Evolutionary conservation across 345 rosid species (phyloP), one percentile per base, ranked within the genome.

Genomic region (Eucalyptus camaldulensis): DNA sequence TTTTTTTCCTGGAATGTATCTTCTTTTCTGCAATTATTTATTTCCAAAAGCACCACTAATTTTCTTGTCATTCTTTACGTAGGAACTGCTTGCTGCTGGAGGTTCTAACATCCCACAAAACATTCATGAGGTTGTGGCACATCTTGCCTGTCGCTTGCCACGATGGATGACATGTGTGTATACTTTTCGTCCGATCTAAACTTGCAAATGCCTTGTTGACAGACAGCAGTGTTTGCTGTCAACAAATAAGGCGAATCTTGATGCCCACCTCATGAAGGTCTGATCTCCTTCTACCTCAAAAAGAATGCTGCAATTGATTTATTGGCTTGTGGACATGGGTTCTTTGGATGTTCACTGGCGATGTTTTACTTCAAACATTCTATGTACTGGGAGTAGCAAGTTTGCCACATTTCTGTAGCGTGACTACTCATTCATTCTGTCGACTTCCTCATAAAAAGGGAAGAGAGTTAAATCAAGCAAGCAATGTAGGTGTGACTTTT

Each of bases 101-200:
- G 91, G 94, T 85, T 60, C 60, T 21, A 91, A 91, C 65, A 89
- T 91, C 49, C 96, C 95, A 31, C 88, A 90, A 90, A 94, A 94
- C 43, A 62, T 93, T 85, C 93, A 93, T 83, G 96, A 95, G 87
- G 92, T 94, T 21, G 90, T 94, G 81, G 96, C 96, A 89, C 94
- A 93, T 90, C 94, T 95, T 65, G 94, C 96, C 87, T 88, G 91
- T 86, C 93, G 91, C 86, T 95, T 94, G 76, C 93, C 97, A 13
- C 91, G 91, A 80, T 95, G 96, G 97, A 95, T 93, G 97, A 95
- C 90, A 94, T 93, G 95, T 95, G 81, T 58, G n/a, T 24, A 40
- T 40, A 40, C 56, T 85, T 49, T 83, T 56, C 24, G 2, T 53
- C 19, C 15, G 9, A 31, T 49, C n/a, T 60, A 81, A 43, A 87